Base-by-base conservation (phyloP, 169 alveolate genomes). In the Besnoitia besnoiti region DNA sequence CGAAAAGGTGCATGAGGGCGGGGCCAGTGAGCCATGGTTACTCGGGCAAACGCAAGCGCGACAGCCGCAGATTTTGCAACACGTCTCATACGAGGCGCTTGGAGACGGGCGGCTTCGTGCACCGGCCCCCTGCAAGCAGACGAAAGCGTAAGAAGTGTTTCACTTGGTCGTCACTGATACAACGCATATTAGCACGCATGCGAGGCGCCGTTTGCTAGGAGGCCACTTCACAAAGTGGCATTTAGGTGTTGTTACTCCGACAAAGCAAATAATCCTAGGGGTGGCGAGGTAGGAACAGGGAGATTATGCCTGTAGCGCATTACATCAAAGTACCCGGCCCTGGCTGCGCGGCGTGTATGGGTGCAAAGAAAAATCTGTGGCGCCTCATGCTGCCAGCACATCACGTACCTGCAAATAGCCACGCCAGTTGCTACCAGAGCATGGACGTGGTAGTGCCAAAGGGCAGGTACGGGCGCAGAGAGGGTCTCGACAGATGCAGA, bases 401-500 rank as follows among this genome's bases (percentile, higher is more conserved):
- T 37, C 35, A 59, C 87, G 35, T 77, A 77, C 87, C 16, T 35
- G 33, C 37, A 77, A 35, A 30, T 77, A 77, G 40, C 40, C 10
- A 19, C 40, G 33, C 87, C 50, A 40, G 37, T 51, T 59, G 40
- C 16, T 44, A 19, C 42, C 87, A 14, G 87, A 39, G 2, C 61
- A 77, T 16, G 87, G 59, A 7, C 84, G 84, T 0, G 87, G 40
- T n/a, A n/a, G 80, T 8, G 80, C 87, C 87, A 77, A 35, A 5
- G 87, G 47, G 59, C 87, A 77, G 50, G 87, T 77, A n/a, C 87
- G 87, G 16, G 40, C 21, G 47, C 87, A 77, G 37, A 42, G 61
- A 40, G 87, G 87, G 19, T 77, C 59, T 35, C 40, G 35, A 59
- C 87, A 77, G 59, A 77, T 39, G 59, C 87, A 77, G 40, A 77